Conservation (phyloP, 164 flowering plant species). For the Litsea cubeba region DNA sequence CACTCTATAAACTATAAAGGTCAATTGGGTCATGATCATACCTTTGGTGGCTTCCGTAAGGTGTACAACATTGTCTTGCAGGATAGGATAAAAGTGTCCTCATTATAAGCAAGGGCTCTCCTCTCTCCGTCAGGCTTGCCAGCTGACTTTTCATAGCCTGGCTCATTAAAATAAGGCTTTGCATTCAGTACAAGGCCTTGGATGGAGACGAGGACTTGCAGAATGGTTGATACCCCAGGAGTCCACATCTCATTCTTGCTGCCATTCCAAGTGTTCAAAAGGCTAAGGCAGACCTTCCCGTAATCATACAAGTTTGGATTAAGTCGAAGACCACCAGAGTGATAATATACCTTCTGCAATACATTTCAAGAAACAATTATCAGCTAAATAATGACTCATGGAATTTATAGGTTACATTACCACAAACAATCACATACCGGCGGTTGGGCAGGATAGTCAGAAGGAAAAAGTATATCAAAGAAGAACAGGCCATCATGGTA, state of each 20-base stretch:
- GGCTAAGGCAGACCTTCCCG: conserved; percentile 92
- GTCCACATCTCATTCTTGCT: conserved; percentile 54
- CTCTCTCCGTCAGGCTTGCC: conserved; percentile 43
- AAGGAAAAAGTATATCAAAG: conserved; percentile 6
- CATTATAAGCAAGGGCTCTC: conserved; percentile 47
- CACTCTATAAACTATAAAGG: too few species aligned
- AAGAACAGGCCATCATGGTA: conserved; percentile 16
- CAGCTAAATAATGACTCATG: too few species aligned
- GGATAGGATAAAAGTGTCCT: conserved; percentile 45
- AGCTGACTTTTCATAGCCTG: conserved; percentile 38
- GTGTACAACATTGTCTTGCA: conserved; percentile 59
- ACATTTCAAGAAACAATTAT: background rate
- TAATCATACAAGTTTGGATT: conserved; percentile 70
- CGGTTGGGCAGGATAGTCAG: conserved; percentile 4
- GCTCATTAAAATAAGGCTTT: conserved; percentile 78
- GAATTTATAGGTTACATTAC: conserved; percentile 22
- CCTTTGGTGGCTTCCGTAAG: conserved; percentile 68
- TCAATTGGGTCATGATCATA: too few species aligned
- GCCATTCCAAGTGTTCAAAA: conserved; percentile 81
- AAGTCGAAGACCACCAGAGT: conserved; percentile 66
- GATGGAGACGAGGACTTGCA: conserved; percentile 81
- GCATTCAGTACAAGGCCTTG: conserved; percentile 77
- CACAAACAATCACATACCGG: background rate
- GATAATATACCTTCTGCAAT: conserved; percentile 39
- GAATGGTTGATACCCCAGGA: conserved; percentile 56